Base-by-base conservation (phyloP, 495 filamentous ascomycete genomes). In the Daldinia grandis region DNA sequence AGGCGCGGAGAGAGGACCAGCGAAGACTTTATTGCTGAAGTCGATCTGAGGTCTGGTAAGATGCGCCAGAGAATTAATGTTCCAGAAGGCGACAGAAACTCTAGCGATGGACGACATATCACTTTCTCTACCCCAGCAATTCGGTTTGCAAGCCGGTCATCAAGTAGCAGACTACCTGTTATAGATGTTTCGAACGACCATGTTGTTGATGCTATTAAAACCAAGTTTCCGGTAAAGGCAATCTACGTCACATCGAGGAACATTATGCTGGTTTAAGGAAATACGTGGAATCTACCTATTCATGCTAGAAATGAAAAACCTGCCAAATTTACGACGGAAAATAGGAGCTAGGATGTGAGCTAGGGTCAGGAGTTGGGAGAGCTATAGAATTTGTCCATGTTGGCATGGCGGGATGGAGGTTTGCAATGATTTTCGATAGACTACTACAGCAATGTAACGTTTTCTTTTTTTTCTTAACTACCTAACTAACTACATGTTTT, bases 241-340 rank as follows among this genome's bases (percentile, higher is more conserved):
- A 66, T 75, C 62, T 75, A 75, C 30, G 62, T 73, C 35, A 66
- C 70, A 31, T 75, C 73, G 25, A 63, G 66, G 7, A 73, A 69
- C 35, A 54, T 73, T 19, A 66, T 75, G 62, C 57, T 75, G 5
- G 70, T 75, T 24, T 75, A 33, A 17, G 25, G 17, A 6, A 2
- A 35, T 19, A 7, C 35, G 21, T 30, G 7, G 12, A 4, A 24
- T 14, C 4, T 3, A 9, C 4, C 10, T 30, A n/a, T 30, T 30
- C 14, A 17, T 17, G 49, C 9, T 12, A 15, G 7, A 2, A 1
- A 21, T 21, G 4, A 57, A 57, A 57, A 2, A 12, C 0, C 12
- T 38, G 14, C 9, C 19, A 19, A 3, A 6, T 21, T 2, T 57
- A 15, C 3, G 54, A 24, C n/a, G 12, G n/a, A 57, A 57, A 57